phyloP scores from a whole-genome alignment of 164 flowering plant species.

The Taxillus chinensis region DNA sequence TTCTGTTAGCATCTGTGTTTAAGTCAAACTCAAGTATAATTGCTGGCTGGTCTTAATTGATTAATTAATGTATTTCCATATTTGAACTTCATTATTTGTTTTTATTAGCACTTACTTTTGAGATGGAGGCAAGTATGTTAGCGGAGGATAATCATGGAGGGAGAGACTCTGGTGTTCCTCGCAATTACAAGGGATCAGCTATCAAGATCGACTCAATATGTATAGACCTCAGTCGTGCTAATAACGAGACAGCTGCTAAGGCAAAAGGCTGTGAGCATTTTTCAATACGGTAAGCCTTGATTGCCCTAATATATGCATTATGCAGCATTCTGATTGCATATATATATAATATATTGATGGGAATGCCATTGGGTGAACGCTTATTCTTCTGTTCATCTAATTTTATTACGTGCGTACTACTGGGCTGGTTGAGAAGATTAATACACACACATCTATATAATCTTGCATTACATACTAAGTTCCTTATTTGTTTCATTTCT shows the following conservation, averaged over 20 bases:
- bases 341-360: not conserved
- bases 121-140: slow-evolving; percentile 14
- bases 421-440: no score
- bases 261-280: slow-evolving; percentile 36
- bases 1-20: not conserved
- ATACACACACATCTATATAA: no score
- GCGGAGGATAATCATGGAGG: slow-evolving; percentile 13
- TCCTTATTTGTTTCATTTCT: no score
- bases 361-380: not conserved
- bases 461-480: no score
- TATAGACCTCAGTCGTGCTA: slow-evolving; percentile 21
- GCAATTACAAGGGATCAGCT: slow-evolving; percentile 13
- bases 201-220: slow-evolving; percentile 30
- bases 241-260: slow-evolving; percentile 12
- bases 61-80: not conserved
- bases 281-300: slow-evolving; percentile 42
- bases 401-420: not conserved
- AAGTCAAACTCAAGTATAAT: not conserved
- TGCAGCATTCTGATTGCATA: not conserved
- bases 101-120: not conserved
- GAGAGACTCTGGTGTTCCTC: slow-evolving; percentile 11
- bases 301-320: not conserved
- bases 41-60: no score
- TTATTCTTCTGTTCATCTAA: not conserved
- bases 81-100: not conserved